Evolutionary conservation across 108 stramenopile genomes (phyloP).

Genomic region (Skeletonema tropicum): DNA sequence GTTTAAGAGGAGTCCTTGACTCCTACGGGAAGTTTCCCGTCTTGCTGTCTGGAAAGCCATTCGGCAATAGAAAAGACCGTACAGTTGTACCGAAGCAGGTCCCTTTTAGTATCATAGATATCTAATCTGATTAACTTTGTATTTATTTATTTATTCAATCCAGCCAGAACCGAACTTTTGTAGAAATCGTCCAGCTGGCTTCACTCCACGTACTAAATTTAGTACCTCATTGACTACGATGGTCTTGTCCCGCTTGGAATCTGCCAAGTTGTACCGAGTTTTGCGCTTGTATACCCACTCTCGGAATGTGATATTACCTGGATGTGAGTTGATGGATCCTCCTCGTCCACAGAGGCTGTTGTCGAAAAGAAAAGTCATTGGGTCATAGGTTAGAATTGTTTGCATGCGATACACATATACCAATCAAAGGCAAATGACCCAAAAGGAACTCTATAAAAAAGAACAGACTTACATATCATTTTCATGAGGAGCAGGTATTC

Average conservation of each 20-base stretch:
- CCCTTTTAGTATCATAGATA: no score
- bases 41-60: no score
- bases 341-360: constrained; percentile 79
- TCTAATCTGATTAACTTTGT: no score
- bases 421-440: not conserved
- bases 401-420: not conserved
- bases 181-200: constrained; percentile 80
- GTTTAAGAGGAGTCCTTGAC: no score
- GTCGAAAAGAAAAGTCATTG: not conserved
- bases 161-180: constrained; percentile 56
- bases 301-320: constrained; percentile 75
- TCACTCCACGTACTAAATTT: constrained; percentile 42
- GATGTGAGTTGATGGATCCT: constrained; percentile 81
- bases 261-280: constrained; percentile 73
- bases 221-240: constrained; percentile 68
- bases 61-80: no score
- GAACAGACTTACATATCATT: constrained; percentile 39
- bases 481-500: constrained; percentile 20
- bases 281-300: constrained; percentile 73
- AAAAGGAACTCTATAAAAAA: not conserved
- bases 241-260: constrained; percentile 72
- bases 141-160: no score
- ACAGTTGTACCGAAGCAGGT: no score
- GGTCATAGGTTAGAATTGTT: not conserved
- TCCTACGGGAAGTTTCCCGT: no score